These are phyloP conservation scores for Sideroxylon spinosum DNA, from an alignment of 179 eudicot genomes.

Conservation along the genomic window DNA sequence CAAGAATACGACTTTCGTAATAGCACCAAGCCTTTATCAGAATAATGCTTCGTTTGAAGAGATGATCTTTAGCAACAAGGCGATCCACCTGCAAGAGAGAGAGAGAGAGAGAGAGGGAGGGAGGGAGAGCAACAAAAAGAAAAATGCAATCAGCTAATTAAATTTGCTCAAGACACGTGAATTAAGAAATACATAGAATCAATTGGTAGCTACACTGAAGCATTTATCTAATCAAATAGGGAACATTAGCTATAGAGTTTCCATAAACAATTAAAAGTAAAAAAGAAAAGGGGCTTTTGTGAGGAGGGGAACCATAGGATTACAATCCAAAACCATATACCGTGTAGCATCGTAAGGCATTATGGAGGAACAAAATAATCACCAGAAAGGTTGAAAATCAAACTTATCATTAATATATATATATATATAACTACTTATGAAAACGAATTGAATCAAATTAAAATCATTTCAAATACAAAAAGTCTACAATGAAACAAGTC, in stretches of 20 bases:
- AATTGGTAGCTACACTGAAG: neutral
- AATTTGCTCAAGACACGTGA: neutral
- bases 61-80: conserved; percentile 38
- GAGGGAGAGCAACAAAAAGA: neutral
- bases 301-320: neutral
- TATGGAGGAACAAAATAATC: neutral
- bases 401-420: neutral
- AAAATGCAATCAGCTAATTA: neutral
- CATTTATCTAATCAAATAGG: neutral
- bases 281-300: neutral
- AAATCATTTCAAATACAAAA: no score
- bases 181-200: neutral
- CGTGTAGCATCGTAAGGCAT: neutral
- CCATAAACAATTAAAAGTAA: neutral
- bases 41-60: conserved; percentile 53
- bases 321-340: neutral
- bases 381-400: neutral
- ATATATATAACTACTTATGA: neutral
- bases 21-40: conserved; percentile 59
- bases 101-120: neutral
- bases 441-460: neutral
- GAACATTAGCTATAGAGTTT: neutral
- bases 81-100: conserved; percentile 39
- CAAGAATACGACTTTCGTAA: conserved; percentile 54
- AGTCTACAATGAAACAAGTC: neutral